Evolutionary conservation across 1,284 basidiomycete genomes (phyloP), one percentile per base, ranked within the genome.

Genomic region (Cutaneotrichosporon dermatis): DNA sequence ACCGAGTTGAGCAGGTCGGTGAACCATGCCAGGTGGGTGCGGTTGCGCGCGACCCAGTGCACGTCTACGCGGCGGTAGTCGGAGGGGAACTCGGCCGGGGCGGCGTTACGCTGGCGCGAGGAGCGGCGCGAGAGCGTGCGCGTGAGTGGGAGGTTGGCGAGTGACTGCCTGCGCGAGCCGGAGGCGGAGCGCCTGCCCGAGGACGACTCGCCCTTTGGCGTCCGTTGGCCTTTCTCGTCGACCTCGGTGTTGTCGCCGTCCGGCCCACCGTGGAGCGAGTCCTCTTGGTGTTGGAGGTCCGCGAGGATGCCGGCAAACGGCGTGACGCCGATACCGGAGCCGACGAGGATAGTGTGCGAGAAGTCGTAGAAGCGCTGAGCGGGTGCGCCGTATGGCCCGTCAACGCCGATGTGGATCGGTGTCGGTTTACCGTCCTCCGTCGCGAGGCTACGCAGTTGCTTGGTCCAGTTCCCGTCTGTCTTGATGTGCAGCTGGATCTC

Each of bases 281-380:
- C 59, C 15, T 71, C 65, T 37, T 51, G 55, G 2, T 42, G 54
- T 51, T 71, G 69, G 2, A 71, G 60, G 51, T 68, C 69, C 25
- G 68, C 63, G 15, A 71, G 53, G 43, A 71, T 71, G 10, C 69
- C 69, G 15, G 67, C 65, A 46, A 71, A 71, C 1, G 69, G 69
- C 1, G 69, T 71, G 39, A 71, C 65, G 6, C 69, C 69, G 16
- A 71, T 68, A 1, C 69, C 69, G 12, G 63, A 59, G 1, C 69
- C 69, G 11, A 68, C 66, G 41, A 71, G 60, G 58, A 71, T 62
- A n/a, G 69, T 67, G 55, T 71, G 69, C 13, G 62, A 61, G 44
- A 59, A 71, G 52, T 71, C 67, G 58, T 71, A 69, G 59, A 71
- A 71, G 13, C 67, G 60, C 62, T 71, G 63, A 3, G 69, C 69